These are phyloP conservation scores for Tricholoma bakamatsutake DNA, from an alignment of 768 basidiomycete species.

Conservation along the genomic window DNA sequence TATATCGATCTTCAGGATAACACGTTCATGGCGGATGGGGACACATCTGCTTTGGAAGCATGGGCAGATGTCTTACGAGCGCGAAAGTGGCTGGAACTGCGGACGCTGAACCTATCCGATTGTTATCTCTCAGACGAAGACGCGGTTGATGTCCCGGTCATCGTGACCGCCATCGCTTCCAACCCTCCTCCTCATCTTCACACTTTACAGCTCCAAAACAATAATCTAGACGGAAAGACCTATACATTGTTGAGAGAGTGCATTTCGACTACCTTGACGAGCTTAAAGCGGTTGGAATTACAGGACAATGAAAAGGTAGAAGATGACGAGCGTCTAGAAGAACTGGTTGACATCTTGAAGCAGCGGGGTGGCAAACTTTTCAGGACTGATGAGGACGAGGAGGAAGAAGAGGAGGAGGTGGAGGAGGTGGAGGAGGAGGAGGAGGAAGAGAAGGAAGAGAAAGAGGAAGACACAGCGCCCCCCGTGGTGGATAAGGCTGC, in stretches of 20 bases:
- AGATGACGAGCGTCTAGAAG: constrained; percentile 56
- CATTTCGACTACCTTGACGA: constrained; percentile 52
- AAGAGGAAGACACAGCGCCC: constrained; percentile 23
- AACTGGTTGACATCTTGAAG: constrained; percentile 49
- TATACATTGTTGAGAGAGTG: constrained; percentile 63
- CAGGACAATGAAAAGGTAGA: constrained; percentile 90
- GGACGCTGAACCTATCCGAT: constrained; percentile 86
- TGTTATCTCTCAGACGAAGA: constrained; percentile 84
- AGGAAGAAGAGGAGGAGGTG: constrained; percentile 69
- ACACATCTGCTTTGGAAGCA: constrained; percentile 42
- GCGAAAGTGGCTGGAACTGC: constrained; percentile 62
- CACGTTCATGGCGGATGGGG: constrained; percentile 62
- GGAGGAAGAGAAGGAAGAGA: constrained; percentile 34
- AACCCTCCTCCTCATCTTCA: constrained; percentile 75
- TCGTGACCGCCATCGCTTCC: constrained; percentile 52
- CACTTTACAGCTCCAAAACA: constrained; percentile 82
- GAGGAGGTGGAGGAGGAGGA: constrained; percentile 50
- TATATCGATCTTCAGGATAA: constrained; percentile 92
- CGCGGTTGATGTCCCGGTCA: constrained; percentile 49
- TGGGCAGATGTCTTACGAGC: constrained; percentile 61
- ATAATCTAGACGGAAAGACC: constrained; percentile 73
- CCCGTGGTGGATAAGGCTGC: constrained; percentile 26
- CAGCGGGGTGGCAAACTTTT: constrained; percentile 63
- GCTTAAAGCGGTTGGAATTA: constrained; percentile 68
- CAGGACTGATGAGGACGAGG: constrained; percentile 76